Base-by-base conservation (phyloP, 2,329 filamentous ascomycete genomes). In the Aspergillus hortae region DNA sequence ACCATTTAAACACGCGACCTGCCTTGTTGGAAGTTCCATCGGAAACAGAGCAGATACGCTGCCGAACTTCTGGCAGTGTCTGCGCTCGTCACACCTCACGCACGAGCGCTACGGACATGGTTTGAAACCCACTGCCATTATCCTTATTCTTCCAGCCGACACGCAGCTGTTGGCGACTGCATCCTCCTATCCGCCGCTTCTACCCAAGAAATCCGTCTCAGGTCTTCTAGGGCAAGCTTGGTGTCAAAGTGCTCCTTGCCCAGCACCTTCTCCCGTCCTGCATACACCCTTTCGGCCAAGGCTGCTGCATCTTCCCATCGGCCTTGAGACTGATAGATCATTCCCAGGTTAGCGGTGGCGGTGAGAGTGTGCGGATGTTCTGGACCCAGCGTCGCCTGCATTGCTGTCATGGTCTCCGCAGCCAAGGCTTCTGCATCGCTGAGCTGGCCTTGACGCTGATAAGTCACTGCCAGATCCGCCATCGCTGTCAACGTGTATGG, bases 291-390 rank as follows among this genome's bases (percentile, higher is more conserved):
- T 17, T 54, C 48, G 2, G 44, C 48, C 5, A 54, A n/a, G n/a
- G 27, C 14, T 9, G 46, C 52, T 1, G 52, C 52, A 2, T 54
- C 52, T 1, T 51, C 7, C 52, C 52, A 54, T 44, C 52, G 15
- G 9, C 52, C 52, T 10, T 54, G 52, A 2, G 52, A 44, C 30
- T 54, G 52, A 15, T 54, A 54, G 15, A 54, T 51, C 17, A 32
- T 17, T 6, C 44, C 44, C 9, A 54, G 12, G 33, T 54, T 54
- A 4, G 52, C 44, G 44, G 47, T 47, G 7, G 52, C 40, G 3
- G 48, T 54, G 21, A 54, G 19, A 1, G 48, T 51, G 27, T 54
- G 52, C 11, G 52, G 52, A 6, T 54, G 52, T 9, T 23, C 32
- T 1, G 41, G 21, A 0, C 52, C 52, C 2, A 54, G 40, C 12